A percentile compares a stretch with the other conserved stretches of the same genome.
Conservation (phyloP, 345 rosid species). For the Nasturtium officinale region DNA sequence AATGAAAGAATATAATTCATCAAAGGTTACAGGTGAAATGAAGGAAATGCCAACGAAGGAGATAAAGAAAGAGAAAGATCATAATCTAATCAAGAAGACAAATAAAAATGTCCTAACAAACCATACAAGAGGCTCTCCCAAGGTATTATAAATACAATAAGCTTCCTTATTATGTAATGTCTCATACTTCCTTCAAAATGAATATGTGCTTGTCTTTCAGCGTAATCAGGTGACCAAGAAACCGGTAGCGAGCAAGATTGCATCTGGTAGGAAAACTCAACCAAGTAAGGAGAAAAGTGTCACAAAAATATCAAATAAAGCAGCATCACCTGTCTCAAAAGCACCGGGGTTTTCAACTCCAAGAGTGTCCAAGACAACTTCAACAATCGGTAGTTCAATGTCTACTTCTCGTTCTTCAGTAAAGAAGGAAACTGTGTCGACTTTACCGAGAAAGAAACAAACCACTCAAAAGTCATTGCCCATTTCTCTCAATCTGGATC, state of each 20-base stretch:
- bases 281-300: constrained; percentile 32
- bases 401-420: constrained; percentile 38
- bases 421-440: constrained; percentile 43
- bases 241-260: constrained; percentile 7
- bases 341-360: constrained; percentile 50
- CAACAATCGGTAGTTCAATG: constrained; percentile 35
- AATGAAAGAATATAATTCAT: constrained; percentile 29
- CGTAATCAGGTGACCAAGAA: constrained; percentile 44
- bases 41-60: constrained; percentile 37
- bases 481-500: constrained; percentile 55
- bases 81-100: constrained; percentile 28
- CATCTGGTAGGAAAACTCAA: constrained; percentile 18
- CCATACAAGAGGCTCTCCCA: constrained; percentile 46
- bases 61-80: constrained; percentile 39
- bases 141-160: constrained; percentile 47
- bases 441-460: constrained; percentile 53
- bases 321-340: constrained; percentile 42
- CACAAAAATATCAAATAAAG: constrained; percentile 35
- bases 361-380: constrained; percentile 50
- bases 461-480: constrained; percentile 61
- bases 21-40: background rate
- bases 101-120: constrained; percentile 39
- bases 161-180: background rate
- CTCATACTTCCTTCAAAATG: background rate
- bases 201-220: constrained; percentile 40